Conservation (phyloP, 352 stramenopile species). For the Globisporangium mamillatum region DNA sequence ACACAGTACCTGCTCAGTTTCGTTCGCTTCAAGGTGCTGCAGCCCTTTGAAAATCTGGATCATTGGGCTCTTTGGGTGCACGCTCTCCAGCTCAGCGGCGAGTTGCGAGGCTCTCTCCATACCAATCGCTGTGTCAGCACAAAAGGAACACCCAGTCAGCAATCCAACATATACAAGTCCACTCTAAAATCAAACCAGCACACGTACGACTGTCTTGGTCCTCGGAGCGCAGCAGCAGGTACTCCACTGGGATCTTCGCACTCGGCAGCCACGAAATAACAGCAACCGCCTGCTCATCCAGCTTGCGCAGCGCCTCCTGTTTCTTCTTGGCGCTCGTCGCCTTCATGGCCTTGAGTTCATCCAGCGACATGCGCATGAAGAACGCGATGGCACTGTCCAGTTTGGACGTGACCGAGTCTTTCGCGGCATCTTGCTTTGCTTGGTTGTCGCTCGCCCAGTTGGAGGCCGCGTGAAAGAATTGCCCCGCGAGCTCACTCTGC, state of each 20-base stretch:
- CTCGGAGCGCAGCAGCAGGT: slow-evolving; percentile 68
- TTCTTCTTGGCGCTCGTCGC: slow-evolving; percentile 34
- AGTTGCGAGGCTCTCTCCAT: slow-evolving; percentile 29
- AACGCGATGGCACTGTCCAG: slow-evolving; percentile 58
- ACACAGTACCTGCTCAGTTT: slow-evolving; percentile 28
- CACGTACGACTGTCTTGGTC: slow-evolving; percentile 67
- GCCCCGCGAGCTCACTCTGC: slow-evolving; percentile 35
- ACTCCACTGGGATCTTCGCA: slow-evolving; percentile 61
- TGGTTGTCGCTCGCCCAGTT: background rate
- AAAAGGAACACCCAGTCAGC: background rate
- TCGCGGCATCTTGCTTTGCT: slow-evolving; percentile 8
- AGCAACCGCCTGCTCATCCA: slow-evolving; percentile 48
- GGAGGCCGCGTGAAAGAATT: slow-evolving; percentile 48
- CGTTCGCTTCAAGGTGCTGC: slow-evolving; percentile 22
- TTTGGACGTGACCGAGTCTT: slow-evolving; percentile 18
- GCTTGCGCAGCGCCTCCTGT: slow-evolving; percentile 25
- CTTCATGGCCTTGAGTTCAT: slow-evolving; percentile 43
- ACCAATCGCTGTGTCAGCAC: slow-evolving; percentile 29
- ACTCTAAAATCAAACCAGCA: background rate
- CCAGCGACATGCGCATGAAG: slow-evolving; percentile 67
- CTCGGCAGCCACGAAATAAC: slow-evolving; percentile 59
- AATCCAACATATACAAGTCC: background rate
- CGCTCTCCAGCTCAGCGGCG: slow-evolving; percentile 21
- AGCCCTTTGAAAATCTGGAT: slow-evolving; percentile 42
- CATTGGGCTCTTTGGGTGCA: slow-evolving; percentile 50